Conservation (phyloP, 1,284 basidiomycete genomes). For the Microbotryum lychnidis-dioicae region DNA sequence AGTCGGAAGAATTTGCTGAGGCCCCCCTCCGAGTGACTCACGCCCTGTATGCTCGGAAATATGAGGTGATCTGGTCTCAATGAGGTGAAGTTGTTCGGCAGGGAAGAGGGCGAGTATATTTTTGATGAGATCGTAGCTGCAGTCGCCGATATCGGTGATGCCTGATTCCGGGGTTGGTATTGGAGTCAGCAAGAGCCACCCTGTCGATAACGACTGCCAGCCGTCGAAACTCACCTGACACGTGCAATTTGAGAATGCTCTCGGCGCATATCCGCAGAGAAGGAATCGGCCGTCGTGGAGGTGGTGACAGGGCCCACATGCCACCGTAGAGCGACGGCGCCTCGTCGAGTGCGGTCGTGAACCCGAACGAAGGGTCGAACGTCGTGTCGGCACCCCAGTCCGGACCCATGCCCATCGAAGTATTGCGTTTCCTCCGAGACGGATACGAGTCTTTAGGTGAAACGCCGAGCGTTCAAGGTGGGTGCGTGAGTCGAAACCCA, state of each 20-base stretch:
- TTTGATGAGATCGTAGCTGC: conserved; percentile 5
- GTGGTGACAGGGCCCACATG: too few relatives aligned
- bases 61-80: conserved; percentile 22
- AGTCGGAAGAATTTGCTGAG: too few relatives aligned
- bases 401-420: too few relatives aligned
- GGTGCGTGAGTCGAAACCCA: too few relatives aligned
- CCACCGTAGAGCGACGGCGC: too few relatives aligned
- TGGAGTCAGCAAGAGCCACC: not conserved
- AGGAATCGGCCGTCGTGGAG: not conserved
- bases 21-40: not conserved
- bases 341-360: too few relatives aligned
- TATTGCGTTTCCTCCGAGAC: too few relatives aligned
- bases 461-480: too few relatives aligned
- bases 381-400: too few relatives aligned
- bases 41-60: conserved; percentile 4
- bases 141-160: conserved; percentile 20
- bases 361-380: too few relatives aligned
- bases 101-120: conserved; percentile 3
- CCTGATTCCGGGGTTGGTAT: not conserved
- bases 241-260: conserved; percentile 3
- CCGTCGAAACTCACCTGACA: conserved; percentile 5
- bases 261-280: not conserved
- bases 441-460: too few relatives aligned
- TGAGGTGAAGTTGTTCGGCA: conserved; percentile 10
- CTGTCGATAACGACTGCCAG: not conserved